Evolutionary conservation across 2,329 filamentous ascomycete genomes (phyloP), one percentile per base, ranked within the genome.

Genomic region (Apiospora saccharicola): DNA sequence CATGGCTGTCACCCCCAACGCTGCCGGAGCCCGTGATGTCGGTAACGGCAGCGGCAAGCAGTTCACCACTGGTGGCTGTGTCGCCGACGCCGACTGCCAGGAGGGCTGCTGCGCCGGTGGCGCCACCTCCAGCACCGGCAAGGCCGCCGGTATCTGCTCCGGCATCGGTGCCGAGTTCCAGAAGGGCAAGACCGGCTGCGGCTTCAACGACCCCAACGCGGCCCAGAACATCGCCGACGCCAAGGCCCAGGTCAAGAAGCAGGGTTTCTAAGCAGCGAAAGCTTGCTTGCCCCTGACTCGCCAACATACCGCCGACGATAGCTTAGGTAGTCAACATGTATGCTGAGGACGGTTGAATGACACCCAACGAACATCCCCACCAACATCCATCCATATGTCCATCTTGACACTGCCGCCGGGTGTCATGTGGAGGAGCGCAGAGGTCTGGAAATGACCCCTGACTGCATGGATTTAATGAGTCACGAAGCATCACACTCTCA

Each of bases 31-130:
- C 47, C 78, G 78, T 68, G 77, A 81, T 69, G 81, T 83, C 51
- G 81, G 81, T 47, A 75, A 78, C 68, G 81, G 77, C n/a, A 70
- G 57, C 51, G 72, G 73, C 51, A 72, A 78, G n/a, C 81, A 83
- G 72, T 83, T 83, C 77, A 83, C 79, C n/a, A 83, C 81, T 19
- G 81, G 81, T 46, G 81, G 82, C 24, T 83, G 81, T 70, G 75
- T 79, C 51, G 73, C 76, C 26, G 77, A 83, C 71, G 80, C 79
- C 16, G 81, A 82, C 72, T 82, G 80, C 77, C 73, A 74, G 41
- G 78, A 80, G 71, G 78, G 76, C 61, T 82, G 80, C 76, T 82
- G 80, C 70, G 80, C 80, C 22, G 76, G 76, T 53, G 76, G 76
- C n/a, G 76, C 76, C 24, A 69, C 71, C 64, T 77, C 77, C n/a